phyloP scores from a whole-genome alignment of 495 filamentous ascomycete genomes.

The Apodospora peruviana region DNA sequence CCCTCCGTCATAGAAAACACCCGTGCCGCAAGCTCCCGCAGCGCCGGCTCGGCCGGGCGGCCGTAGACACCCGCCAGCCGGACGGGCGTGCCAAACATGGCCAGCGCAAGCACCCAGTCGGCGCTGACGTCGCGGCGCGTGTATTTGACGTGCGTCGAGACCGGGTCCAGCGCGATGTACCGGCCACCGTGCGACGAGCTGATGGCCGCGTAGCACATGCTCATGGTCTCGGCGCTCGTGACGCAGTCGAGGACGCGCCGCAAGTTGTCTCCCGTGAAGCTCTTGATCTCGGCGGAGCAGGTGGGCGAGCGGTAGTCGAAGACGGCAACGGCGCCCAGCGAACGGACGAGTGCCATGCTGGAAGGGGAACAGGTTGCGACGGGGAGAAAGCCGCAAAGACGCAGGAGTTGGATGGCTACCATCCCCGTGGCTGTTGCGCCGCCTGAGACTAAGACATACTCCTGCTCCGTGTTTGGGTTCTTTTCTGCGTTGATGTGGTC shows the following conservation, averaged over 20 bases:
- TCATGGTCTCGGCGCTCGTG: slow-evolving; percentile 2
- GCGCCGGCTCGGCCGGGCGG: not conserved
- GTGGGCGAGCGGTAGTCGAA: slow-evolving; percentile 7
- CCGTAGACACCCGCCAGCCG: not conserved
- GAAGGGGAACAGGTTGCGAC: slow-evolving; percentile 6
- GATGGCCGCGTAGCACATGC: slow-evolving; percentile 7
- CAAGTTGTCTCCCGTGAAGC: not conserved
- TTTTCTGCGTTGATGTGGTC: not conserved
- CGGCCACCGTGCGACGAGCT: not conserved
- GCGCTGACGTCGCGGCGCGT: not conserved
- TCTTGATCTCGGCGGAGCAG: slow-evolving; percentile 1
- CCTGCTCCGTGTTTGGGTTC: not conserved
- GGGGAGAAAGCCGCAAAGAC: not conserved
- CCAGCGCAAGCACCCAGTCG: not conserved
- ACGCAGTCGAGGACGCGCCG: slow-evolving; percentile 1
- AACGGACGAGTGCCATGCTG: not conserved
- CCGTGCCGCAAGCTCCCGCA: not conserved
- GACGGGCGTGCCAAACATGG: slow-evolving; percentile 1
- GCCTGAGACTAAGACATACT: slow-evolving; percentile 5
- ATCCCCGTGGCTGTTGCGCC: slow-evolving; percentile 4
- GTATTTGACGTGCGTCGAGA: slow-evolving; percentile 2
- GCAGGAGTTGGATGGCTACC: slow-evolving; percentile 7
- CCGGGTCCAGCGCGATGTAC: not conserved
- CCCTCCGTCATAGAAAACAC: not conserved
- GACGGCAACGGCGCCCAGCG: not conserved